Percentiles rank a stretch among this genome's conserved stretches.
These are phyloP conservation scores for Xerocomus brunneocitrinus DNA, from an alignment of 768 basidiomycete species.

Conservation along the genomic window DNA sequence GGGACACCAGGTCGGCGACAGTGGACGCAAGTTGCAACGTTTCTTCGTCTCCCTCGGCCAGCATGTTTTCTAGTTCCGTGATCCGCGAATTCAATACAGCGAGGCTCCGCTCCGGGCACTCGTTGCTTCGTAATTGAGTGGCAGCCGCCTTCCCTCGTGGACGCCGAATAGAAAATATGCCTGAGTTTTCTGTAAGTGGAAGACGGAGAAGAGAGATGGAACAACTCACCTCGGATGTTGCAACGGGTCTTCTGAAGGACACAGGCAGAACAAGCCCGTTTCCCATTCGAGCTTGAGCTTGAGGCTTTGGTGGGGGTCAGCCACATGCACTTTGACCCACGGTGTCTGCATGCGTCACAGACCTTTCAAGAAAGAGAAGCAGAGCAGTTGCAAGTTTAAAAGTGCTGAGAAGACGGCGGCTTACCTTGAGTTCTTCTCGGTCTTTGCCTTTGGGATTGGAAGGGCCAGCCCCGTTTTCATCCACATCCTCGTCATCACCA, in stretches of 20 bases:
- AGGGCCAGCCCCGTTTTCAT: not conserved
- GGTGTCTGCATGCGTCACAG: not conserved
- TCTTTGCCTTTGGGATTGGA: not conserved
- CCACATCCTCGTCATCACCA: no score
- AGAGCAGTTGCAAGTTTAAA: no score
- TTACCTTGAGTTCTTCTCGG: not conserved
- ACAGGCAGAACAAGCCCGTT: not conserved
- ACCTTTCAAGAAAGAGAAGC: not conserved
- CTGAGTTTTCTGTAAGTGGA: not conserved
- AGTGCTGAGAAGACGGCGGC: no score
- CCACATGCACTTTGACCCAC: not conserved
- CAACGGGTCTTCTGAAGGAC: not conserved
- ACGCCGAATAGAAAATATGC: not conserved
- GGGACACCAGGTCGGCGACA: no score
- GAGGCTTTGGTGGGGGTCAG: not conserved
- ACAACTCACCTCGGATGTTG: not conserved
- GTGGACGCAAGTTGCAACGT: no score
- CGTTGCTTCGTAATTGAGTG: not conserved
- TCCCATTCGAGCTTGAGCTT: not conserved
- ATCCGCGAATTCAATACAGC: not conserved
- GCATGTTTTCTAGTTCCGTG: not conserved
- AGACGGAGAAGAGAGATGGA: not conserved
- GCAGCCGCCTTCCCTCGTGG: not conserved
- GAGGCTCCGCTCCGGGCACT: not conserved
- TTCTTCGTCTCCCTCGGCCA: no score